These are phyloP conservation scores for Triangularia verruculosa DNA, from an alignment of 2,329 filamentous ascomycete genomes.

Conservation along the genomic window DNA sequence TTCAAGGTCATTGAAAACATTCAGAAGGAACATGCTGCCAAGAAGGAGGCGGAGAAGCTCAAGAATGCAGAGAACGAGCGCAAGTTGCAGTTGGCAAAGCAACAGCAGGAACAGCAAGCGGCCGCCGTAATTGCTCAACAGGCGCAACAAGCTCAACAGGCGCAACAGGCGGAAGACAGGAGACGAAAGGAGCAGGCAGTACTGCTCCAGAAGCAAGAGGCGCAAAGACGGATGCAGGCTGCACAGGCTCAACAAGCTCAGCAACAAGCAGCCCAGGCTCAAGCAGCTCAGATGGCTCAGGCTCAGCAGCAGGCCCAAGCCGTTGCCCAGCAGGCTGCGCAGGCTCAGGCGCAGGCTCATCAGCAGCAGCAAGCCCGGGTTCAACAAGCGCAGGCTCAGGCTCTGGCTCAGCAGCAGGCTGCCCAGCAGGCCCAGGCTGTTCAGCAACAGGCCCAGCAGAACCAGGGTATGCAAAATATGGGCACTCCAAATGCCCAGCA, in stretches of 20 bases:
- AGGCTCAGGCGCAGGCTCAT: conserved; percentile 25
- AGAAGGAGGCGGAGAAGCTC: conserved; percentile 71
- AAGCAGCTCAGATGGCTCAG: background rate
- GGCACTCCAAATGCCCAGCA: conserved; percentile 43
- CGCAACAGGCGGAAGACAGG: conserved; percentile 45
- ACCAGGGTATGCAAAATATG: conserved; percentile 34
- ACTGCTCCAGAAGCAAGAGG: conserved; percentile 15
- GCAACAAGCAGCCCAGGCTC: background rate
- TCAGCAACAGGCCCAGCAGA: conserved; percentile 18
- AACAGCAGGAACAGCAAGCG: conserved; percentile 40
- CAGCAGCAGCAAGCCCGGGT: conserved; percentile 24
- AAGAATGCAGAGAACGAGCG: conserved; percentile 60
- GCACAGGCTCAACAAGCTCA: conserved; percentile 21
- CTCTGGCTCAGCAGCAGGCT: conserved; percentile 32
- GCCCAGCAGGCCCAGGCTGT: conserved; percentile 26
- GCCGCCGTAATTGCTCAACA: conserved; percentile 43
- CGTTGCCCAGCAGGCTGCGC: conserved; percentile 28
- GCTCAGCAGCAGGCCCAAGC: conserved; percentile 31
- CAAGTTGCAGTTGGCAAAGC: conserved; percentile 26
- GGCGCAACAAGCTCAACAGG: conserved; percentile 44
- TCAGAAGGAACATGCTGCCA: conserved; percentile 71
- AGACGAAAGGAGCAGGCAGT: conserved; percentile 37
- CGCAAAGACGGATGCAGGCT: conserved; percentile 19
- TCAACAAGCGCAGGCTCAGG: conserved; percentile 26
- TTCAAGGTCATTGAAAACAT: conserved; percentile 92